Evolutionary conservation across 106 monocot species (phyloP).

Genomic region (Phalaenopsis aphrodite): DNA sequence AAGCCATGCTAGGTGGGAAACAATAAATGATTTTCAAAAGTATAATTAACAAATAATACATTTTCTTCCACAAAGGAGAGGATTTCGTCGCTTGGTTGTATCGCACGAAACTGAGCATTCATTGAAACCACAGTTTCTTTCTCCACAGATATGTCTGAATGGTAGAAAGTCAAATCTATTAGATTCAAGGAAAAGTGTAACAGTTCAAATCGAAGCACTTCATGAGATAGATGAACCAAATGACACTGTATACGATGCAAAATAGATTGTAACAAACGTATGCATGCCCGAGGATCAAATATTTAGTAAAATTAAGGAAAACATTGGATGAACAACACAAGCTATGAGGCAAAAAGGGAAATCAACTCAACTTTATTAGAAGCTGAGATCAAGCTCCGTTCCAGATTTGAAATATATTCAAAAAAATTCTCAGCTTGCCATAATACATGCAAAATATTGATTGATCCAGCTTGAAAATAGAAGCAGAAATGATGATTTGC

Average conservation of each 20-base stretch:
- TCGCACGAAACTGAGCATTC: conserved; percentile 90
- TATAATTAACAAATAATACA: conserved; percentile 21
- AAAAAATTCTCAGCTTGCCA: background rate
- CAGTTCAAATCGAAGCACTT: conserved; percentile 1
- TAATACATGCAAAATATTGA: background rate
- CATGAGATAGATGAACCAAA: conserved; percentile 1
- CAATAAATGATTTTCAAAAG: background rate
- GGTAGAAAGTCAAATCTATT: background rate
- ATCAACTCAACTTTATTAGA: background rate
- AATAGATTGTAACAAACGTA: background rate
- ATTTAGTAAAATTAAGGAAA: background rate
- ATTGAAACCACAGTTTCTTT: conserved; percentile 59
- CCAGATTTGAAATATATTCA: background rate
- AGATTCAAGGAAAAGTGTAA: conserved; percentile 5
- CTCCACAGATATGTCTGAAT: conserved; percentile 41
- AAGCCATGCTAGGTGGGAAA: background rate
- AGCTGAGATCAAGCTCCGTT: too few species aligned
- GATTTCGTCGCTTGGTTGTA: conserved; percentile 80
- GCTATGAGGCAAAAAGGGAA: background rate
- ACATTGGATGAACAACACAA: background rate
- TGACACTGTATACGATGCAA: background rate
- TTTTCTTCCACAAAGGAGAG: conserved; percentile 97
- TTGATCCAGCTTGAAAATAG: background rate
- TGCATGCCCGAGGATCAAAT: background rate
- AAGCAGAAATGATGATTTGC: background rate